phyloP scores from a whole-genome alignment of 495 filamentous ascomycete species.

The Aspergillus baeticus region DNA sequence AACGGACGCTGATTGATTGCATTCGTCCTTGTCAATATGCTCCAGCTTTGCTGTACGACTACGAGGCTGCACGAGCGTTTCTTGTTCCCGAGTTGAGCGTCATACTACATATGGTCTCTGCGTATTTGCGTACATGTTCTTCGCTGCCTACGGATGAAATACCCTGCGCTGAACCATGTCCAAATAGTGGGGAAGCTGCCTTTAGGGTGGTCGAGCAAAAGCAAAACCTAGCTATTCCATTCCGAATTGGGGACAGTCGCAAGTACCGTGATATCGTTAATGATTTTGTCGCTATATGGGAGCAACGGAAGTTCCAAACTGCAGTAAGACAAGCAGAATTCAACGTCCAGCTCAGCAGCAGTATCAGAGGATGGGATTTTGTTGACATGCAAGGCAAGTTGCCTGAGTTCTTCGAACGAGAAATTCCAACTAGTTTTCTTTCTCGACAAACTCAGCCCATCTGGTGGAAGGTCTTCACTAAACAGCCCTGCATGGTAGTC shows the following conservation, averaged over 20 bases:
- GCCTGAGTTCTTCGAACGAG: not conserved
- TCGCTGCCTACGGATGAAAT: not conserved
- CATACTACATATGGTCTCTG: conserved; percentile 1
- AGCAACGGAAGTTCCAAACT: conserved; percentile 1
- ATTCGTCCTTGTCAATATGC: not conserved
- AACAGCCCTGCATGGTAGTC: conserved; percentile 1
- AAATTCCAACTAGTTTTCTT: not conserved
- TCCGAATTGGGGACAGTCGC: not conserved
- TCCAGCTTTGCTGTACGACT: conserved; percentile 1
- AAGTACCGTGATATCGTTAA: not conserved
- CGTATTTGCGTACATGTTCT: not conserved
- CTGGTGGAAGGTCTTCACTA: not conserved
- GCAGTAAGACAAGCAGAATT: not conserved
- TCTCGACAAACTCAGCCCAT: not conserved
- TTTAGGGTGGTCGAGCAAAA: not conserved
- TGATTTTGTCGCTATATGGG: conserved; percentile 1
- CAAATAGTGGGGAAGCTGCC: not conserved
- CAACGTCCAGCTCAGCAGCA: not conserved
- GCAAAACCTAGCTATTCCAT: not conserved
- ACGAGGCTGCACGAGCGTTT: not conserved
- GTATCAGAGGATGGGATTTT: conserved; percentile 2
- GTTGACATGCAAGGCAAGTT: not conserved
- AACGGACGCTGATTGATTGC: not conserved
- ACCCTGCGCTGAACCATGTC: not conserved
- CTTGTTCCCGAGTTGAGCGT: not conserved